Conservation (phyloP, 257 asterid species). For the Henckelia pumila region DNA sequence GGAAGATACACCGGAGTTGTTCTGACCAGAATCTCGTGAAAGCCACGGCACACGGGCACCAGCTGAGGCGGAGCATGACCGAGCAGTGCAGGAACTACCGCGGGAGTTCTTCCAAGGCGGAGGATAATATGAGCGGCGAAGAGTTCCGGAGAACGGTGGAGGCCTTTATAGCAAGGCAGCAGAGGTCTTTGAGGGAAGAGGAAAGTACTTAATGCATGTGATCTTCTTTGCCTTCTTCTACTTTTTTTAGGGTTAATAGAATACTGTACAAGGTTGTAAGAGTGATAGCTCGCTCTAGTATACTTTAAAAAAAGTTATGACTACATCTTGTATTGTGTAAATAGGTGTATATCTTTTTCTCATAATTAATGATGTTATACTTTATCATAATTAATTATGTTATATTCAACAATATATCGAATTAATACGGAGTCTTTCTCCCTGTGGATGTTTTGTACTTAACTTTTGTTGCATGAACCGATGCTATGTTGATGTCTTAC, state of each 20-base stretch:
- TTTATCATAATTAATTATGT: no score
- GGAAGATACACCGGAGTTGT: conserved; percentile 35
- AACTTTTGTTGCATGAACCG: no score
- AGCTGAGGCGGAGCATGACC: conserved; percentile 51
- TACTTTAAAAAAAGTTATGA: neutral
- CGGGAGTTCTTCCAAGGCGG: conserved; percentile 14
- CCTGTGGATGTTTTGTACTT: no score
- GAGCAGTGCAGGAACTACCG: conserved; percentile 35
- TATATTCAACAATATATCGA: no score
- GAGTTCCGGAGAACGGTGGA: conserved; percentile 76
- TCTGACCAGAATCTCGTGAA: conserved; percentile 37
- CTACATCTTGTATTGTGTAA: neutral
- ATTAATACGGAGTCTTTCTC: no score
- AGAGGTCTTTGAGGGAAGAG: conserved; percentile 71
- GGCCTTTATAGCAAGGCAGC: conserved; percentile 80
- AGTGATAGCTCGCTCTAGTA: neutral
- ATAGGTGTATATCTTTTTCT: neutral
- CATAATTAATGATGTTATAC: neutral
- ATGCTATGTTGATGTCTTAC: no score
- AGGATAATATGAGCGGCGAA: conserved; percentile 71
- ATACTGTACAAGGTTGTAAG: conserved; percentile 2
- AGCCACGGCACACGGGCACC: conserved; percentile 21
- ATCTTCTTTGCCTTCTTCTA: conserved; percentile 29
- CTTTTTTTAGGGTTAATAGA: conserved; percentile 11
- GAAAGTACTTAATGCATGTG: conserved; percentile 19